These are phyloP conservation scores for Wallacemonas sp. DNA, from an alignment of 208 protist species.

Conservation along the genomic window DNA sequence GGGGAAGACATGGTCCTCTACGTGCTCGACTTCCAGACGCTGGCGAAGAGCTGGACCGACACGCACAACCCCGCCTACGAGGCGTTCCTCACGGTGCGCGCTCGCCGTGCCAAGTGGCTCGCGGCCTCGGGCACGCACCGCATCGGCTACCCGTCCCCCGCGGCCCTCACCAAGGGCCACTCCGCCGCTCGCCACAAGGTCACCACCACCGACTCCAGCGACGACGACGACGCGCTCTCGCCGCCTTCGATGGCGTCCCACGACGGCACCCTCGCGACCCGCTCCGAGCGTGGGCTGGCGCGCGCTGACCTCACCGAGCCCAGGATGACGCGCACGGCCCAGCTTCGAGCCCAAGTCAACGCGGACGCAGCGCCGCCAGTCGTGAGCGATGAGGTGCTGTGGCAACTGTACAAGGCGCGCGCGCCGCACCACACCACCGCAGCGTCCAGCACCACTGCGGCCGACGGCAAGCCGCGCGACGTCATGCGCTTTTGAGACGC, in stretches of 20 bases:
- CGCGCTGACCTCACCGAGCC: not conserved
- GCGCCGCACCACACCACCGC: slow-evolving; percentile 19
- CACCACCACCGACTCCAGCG: slow-evolving; percentile 10
- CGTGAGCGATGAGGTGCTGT: slow-evolving; percentile 42
- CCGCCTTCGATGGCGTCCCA: slow-evolving; percentile 14
- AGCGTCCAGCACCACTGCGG: not conserved
- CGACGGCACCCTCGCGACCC: no score
- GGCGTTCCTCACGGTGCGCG: slow-evolving; percentile 37
- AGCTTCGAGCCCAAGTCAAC: not conserved
- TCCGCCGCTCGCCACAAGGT: not conserved
- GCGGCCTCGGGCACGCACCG: not conserved
- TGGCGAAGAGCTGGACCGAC: slow-evolving; percentile 64
- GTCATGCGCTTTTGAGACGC: slow-evolving; percentile 30
- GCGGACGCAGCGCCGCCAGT: not conserved
- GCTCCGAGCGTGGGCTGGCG: not conserved
- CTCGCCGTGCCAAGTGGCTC: slow-evolving; percentile 18
- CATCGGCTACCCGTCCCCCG: not conserved
- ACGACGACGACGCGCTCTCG: slow-evolving; percentile 32
- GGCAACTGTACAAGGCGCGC: slow-evolving; percentile 51
- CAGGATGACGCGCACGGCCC: not conserved
- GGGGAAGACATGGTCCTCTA: slow-evolving; percentile 54
- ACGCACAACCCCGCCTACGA: slow-evolving; percentile 76
- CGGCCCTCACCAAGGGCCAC: not conserved
- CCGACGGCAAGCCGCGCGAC: slow-evolving; percentile 15
- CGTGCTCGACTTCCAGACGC: slow-evolving; percentile 67